Evolutionary conservation across 352 stramenopile species (phyloP), one percentile per base, ranked within the genome.

Genomic region (Blastocystis sp.): DNA sequence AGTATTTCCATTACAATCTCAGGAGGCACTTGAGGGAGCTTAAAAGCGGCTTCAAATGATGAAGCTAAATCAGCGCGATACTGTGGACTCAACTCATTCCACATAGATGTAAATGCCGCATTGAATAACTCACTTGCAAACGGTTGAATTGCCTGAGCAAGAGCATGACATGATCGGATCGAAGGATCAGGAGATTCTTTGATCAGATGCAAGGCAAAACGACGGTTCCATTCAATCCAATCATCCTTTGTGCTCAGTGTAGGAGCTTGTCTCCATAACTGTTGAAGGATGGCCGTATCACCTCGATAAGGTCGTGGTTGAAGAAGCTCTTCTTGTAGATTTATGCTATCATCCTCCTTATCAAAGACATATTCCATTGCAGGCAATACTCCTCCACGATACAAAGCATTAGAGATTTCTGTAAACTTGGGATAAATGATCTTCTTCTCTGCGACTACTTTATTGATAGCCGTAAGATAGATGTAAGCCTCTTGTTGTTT

Each of bases 81-180:
- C 75, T 94, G 90, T 43, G 97, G 93, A 58, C 93, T 95, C 43
- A 99, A 89, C 65, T 98, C 94, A 75, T 95, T 94, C 97, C 97
- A 99, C 89, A 96, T 98, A 56, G 94, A 98, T 46, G 97, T 94
- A 92, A 99, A 99, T 19, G 96, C 95, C 16, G 95, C 94, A 89
- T 98, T 97, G 89, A 99, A 98, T 19, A 98, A 89, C 63, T 97
- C 94, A 46, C 93, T 90, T 4, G 95, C 94, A n/a, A 99, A 91
- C 0, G 95, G 95, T 69, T 97, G 95, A 89, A 98, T 98, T 51
- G 94, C 95, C 66, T 98, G 93, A 6, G 95, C 96, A 52, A 99
- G 88, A 19, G 93, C 92, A 59, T 93, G 94, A 88, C 94, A 97
- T 1, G 93, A 94, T 24, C 96, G 91, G 43, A 99, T 90, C 19